phyloP scores from a whole-genome alignment of 1,284 basidiomycete species.

The Macrocybe sp. region DNA sequence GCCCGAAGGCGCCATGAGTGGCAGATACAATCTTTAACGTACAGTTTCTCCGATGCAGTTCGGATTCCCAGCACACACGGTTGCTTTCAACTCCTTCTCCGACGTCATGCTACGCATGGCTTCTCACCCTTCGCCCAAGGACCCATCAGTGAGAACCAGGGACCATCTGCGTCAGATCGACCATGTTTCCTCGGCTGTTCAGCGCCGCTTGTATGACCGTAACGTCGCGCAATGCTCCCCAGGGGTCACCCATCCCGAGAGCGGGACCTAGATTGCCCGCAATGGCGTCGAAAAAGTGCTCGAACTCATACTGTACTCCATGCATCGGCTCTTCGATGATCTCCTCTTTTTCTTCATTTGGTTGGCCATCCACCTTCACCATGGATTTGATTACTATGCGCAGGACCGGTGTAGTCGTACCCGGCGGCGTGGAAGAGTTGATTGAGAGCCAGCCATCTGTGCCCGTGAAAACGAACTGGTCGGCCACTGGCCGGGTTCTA shows the following conservation, averaged over 20 bases:
- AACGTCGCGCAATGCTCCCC: constrained; percentile 63
- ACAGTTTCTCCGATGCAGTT: too few species aligned
- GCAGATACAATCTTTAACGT: too few species aligned
- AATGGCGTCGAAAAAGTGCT: constrained; percentile 28
- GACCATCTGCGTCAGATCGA: constrained; percentile 48
- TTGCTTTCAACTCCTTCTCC: too few species aligned
- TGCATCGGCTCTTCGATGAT: constrained; percentile 39
- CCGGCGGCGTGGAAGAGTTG: constrained; percentile 25
- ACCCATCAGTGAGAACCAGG: constrained; percentile 5
- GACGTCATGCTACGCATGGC: too few species aligned
- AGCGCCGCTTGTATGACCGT: constrained; percentile 76
- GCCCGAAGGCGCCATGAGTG: too few species aligned
- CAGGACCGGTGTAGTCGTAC: constrained; percentile 20
- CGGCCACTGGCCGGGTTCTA: constrained; percentile 29
- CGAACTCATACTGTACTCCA: constrained; percentile 60
- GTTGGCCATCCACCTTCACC: constrained; percentile 37
- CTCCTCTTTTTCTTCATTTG: constrained; percentile 44
- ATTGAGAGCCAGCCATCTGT: constrained; percentile 56
- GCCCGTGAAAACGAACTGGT: constrained; percentile 52
- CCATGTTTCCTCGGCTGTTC: constrained; percentile 57
- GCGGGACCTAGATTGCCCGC: constrained; percentile 35
- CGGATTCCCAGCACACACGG: too few species aligned
- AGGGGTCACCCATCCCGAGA: constrained; percentile 47
- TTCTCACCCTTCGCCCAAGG: too few species aligned
- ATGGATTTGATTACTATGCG: constrained; percentile 38